Conservation (phyloP, 164 flowering plant species). For the Magnolia changhungtana region DNA sequence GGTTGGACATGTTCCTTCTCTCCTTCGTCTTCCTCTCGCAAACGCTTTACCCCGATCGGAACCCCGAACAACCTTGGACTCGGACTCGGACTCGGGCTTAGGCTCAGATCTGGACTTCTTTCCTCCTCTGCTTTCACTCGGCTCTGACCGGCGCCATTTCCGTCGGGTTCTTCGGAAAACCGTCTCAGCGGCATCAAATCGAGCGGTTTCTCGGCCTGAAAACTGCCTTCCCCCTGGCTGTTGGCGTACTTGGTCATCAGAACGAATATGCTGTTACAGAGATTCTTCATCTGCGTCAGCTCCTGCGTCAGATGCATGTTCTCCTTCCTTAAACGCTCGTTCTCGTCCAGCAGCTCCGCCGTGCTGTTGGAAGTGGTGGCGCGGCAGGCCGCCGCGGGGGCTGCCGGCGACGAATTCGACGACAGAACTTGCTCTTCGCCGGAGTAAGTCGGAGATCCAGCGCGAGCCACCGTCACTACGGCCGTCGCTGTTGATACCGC, state of each 20-base stretch:
- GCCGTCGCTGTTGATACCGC: conserved; percentile 7
- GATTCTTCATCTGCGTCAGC: conserved; percentile 55
- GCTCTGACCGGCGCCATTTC: conserved; percentile 10
- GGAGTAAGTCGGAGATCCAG: conserved; percentile 51
- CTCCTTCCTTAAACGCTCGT: conserved; percentile 68
- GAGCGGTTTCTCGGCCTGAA: conserved; percentile 21
- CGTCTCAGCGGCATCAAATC: conserved; percentile 26
- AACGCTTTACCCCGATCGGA: conserved; percentile 50
- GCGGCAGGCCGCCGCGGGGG: neutral
- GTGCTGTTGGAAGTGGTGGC: conserved; percentile 17
- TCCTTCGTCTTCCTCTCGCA: conserved; percentile 30
- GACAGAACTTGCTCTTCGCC: conserved; percentile 70
- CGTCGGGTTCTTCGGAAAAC: conserved; percentile 11
- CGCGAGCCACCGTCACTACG: conserved; percentile 10
- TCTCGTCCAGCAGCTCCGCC: conserved; percentile 65
- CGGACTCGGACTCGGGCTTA: conserved; percentile 12
- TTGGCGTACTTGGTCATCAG: conserved; percentile 57
- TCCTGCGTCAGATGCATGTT: conserved; percentile 57
- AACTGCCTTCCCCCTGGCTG: conserved; percentile 14
- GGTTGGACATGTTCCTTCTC: conserved; percentile 12
- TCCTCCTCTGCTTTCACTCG: conserved; percentile 15
- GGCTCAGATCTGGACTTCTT: conserved; percentile 3
- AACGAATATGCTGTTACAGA: conserved; percentile 60
- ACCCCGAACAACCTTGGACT: conserved; percentile 62
- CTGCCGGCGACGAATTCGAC: conserved; percentile 36